phyloP scores from a whole-genome alignment of 2,329 filamentous ascomycete genomes.

The Nannizziopsis arthrosporioides region DNA sequence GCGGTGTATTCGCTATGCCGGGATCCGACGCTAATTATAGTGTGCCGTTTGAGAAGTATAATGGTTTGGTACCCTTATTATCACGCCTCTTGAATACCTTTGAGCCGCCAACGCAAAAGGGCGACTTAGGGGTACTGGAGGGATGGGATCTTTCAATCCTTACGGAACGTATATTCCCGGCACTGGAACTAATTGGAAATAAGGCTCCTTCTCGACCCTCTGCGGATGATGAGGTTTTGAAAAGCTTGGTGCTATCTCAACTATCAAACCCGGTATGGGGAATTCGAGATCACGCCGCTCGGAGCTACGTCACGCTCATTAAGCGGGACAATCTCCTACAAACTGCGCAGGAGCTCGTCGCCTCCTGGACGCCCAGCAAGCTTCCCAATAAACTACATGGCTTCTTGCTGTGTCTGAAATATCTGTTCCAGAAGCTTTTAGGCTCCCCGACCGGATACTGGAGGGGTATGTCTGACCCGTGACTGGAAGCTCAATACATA shows the following conservation, averaged over 20 bases:
- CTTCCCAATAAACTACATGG: constrained; percentile 33
- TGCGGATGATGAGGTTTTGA: constrained; percentile 25
- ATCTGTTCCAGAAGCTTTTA: constrained; percentile 28
- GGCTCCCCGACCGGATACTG: constrained; percentile 25
- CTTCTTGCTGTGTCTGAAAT: constrained; percentile 29
- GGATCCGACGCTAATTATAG: constrained; percentile 30
- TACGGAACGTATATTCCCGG: constrained; percentile 36
- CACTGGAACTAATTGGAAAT: constrained; percentile 36
- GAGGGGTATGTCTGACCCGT: constrained; percentile 23
- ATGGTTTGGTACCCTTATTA: constrained; percentile 28
- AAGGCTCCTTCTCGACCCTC: constrained; percentile 29
- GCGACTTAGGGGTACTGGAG: not conserved
- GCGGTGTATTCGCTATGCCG: constrained; percentile 19
- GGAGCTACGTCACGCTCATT: constrained; percentile 32
- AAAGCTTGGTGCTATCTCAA: constrained; percentile 26
- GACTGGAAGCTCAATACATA: no score
- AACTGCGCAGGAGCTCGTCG: constrained; percentile 21
- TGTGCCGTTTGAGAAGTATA: constrained; percentile 32
- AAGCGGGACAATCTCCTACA: constrained; percentile 24
- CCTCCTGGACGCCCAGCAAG: constrained; percentile 11
- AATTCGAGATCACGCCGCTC: constrained; percentile 37
- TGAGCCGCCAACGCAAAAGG: not conserved
- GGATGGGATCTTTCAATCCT: constrained; percentile 24
- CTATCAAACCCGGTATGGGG: constrained; percentile 36
- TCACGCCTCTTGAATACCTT: constrained; percentile 24